phyloP scores from a whole-genome alignment of 208 protist genomes.

The Trypanosomatidae sp. region DNA sequence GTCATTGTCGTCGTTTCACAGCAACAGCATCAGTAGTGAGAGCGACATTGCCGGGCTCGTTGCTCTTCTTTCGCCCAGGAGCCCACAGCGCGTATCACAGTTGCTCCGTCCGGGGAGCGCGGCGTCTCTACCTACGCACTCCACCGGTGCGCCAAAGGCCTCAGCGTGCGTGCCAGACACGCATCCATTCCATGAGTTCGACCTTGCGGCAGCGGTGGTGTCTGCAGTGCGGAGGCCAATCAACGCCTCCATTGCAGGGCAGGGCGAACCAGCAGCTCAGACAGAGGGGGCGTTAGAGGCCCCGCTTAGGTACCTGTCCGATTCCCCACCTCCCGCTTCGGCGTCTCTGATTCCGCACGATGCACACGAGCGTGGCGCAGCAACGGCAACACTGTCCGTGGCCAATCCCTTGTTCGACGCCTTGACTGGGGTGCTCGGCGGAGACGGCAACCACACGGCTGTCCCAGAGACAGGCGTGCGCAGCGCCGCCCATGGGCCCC shows the following conservation, averaged over 20 bases:
- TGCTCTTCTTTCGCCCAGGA: slow-evolving; percentile 3
- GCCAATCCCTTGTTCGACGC: background rate
- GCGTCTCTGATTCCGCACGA: background rate
- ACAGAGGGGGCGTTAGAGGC: background rate
- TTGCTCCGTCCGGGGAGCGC: background rate
- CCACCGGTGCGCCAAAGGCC: background rate
- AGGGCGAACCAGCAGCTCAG: background rate
- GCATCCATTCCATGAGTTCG: background rate
- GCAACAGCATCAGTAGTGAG: background rate
- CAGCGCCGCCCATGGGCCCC: background rate
- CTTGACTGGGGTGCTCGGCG: background rate
- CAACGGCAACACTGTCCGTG: background rate
- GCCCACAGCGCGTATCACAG: slow-evolving; percentile 1
- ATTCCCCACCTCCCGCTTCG: background rate
- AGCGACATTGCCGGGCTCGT: slow-evolving; percentile 17
- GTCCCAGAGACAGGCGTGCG: background rate
- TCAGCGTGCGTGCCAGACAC: background rate
- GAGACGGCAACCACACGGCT: background rate
- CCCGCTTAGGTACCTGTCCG: background rate
- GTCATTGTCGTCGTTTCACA: background rate
- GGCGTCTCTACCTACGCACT: background rate
- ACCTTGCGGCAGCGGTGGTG: background rate
- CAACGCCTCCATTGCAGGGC: background rate
- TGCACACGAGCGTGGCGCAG: background rate
- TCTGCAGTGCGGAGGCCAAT: background rate